Conservation (phyloP, 2,329 filamentous ascomycete genomes). For the Domatiomyces catenatus region DNA sequence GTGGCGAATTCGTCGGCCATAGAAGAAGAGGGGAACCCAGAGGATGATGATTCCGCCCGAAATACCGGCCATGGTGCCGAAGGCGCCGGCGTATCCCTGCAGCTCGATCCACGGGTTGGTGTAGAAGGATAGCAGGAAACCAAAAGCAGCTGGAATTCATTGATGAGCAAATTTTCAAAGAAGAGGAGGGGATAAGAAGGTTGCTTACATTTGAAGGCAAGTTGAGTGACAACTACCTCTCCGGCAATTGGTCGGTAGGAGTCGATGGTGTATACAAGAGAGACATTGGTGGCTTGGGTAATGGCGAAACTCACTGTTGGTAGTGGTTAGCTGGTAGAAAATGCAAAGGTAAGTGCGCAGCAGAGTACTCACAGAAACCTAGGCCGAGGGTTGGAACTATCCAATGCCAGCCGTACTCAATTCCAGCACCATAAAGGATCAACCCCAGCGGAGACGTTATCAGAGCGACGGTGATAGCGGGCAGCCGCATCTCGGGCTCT, state of each 20-base stretch:
- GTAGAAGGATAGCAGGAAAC: slow-evolving; percentile 45
- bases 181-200: background rate
- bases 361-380: slow-evolving; percentile 31
- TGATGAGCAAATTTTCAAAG: background rate
- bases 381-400: slow-evolving; percentile 41
- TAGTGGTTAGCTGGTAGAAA: background rate
- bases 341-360: no score
- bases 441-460: slow-evolving; percentile 41
- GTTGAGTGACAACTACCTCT: slow-evolving; percentile 38
- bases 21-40: slow-evolving; percentile 39
- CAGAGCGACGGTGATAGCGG: slow-evolving; percentile 41
- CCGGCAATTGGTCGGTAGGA: slow-evolving; percentile 43
- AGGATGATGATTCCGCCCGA: slow-evolving; percentile 32
- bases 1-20: slow-evolving; percentile 35
- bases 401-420: slow-evolving; percentile 38
- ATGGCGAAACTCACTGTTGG: slow-evolving; percentile 39
- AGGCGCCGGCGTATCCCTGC: slow-evolving; percentile 37
- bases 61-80: slow-evolving; percentile 44
- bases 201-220: slow-evolving; percentile 40
- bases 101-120: slow-evolving; percentile 42
- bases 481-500: slow-evolving; percentile 43
- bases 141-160: slow-evolving; percentile 30
- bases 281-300: slow-evolving; percentile 40
- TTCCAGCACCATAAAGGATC: slow-evolving; percentile 39
- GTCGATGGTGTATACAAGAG: slow-evolving; percentile 44